phyloP scores from a whole-genome alignment of 495 filamentous ascomycete species.

The Pseudevernia furfuracea region DNA sequence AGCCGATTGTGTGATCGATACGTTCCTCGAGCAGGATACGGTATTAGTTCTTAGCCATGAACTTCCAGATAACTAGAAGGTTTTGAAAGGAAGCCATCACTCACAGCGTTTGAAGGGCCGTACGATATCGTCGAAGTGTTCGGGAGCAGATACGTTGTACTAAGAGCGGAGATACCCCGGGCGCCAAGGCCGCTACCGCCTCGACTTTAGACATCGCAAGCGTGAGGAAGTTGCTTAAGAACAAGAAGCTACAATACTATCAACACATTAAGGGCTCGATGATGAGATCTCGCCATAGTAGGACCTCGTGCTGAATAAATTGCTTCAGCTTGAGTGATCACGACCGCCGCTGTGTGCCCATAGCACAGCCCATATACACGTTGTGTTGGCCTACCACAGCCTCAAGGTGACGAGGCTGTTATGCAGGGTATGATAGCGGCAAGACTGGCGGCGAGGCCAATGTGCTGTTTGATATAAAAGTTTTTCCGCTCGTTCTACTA shows the following conservation, averaged over 20 bases:
- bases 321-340: background rate
- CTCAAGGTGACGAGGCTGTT: background rate
- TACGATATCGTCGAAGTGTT: constrained; percentile 29
- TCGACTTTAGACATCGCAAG: constrained; percentile 20
- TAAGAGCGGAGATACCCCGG: constrained; percentile 29
- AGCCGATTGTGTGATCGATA: constrained; percentile 12
- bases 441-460: background rate
- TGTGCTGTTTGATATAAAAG: background rate
- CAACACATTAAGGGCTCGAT: background rate
- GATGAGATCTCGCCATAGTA: background rate
- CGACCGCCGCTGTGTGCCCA: background rate
- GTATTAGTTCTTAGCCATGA: constrained; percentile 20
- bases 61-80: constrained; percentile 16
- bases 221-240: background rate
- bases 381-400: background rate
- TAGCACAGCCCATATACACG: background rate
- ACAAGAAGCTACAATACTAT: too few relatives aligned
- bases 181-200: constrained; percentile 22
- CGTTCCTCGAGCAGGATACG: constrained; percentile 18
- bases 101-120: constrained; percentile 26
- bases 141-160: constrained; percentile 25
- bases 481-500: background rate
- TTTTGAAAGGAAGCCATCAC: too few relatives aligned
- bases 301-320: background rate
- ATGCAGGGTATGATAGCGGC: background rate